phyloP scores from a whole-genome alignment of 1,284 basidiomycete species.

The Ustilago cynodontis region DNA sequence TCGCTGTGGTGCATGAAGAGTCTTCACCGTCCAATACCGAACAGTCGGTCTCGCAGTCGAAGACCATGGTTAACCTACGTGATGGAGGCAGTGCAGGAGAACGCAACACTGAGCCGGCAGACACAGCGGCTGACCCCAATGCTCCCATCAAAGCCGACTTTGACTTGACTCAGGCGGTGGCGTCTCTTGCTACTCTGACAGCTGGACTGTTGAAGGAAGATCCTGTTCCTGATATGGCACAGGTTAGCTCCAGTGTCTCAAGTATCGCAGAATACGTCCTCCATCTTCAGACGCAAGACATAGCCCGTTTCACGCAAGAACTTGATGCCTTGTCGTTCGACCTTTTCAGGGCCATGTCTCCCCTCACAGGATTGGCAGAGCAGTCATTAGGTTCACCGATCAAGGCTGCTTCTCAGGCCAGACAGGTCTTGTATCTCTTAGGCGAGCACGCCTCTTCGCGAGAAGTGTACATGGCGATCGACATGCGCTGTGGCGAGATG shows the following conservation, averaged over 20 bases:
- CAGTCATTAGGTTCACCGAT: conserved; percentile 13
- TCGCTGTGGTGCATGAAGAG: conserved; percentile 49
- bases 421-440: conserved; percentile 37
- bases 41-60: conserved; percentile 31
- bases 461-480: conserved; percentile 60
- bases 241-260: conserved; percentile 22
- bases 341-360: conserved; percentile 54
- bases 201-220: conserved; percentile 22
- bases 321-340: conserved; percentile 53
- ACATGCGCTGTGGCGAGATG: conserved; percentile 54
- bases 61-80: conserved; percentile 37
- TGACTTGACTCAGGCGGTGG: conserved; percentile 18
- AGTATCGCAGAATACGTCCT: conserved; percentile 24
- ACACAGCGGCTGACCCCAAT: not conserved
- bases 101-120: not conserved
- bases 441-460: conserved; percentile 51
- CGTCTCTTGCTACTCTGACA: conserved; percentile 7
- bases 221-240: not conserved
- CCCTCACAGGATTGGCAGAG: conserved; percentile 41
- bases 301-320: conserved; percentile 30
- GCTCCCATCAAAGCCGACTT: conserved; percentile 1
- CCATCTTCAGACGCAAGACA: conserved; percentile 21
- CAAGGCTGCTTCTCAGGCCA: conserved; percentile 23
- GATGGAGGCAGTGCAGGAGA: not conserved
- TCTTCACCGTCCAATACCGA: conserved; percentile 44